Evolutionary conservation across 208 protist species (phyloP), one percentile per base, ranked within the genome.

Genomic region (Acanthamoeba divionensis): DNA sequence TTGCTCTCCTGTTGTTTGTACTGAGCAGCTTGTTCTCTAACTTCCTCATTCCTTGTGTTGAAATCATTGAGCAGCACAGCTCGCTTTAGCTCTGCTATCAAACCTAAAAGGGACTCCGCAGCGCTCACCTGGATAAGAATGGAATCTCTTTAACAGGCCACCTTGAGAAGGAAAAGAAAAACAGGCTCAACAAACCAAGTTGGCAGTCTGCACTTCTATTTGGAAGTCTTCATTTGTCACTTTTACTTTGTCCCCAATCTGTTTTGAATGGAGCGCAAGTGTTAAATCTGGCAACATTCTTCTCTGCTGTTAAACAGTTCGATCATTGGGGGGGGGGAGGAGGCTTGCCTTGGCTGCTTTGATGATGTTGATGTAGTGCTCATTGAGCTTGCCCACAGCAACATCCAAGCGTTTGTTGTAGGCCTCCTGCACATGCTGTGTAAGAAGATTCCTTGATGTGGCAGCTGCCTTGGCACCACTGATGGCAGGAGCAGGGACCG

Each of bases 31-130:
- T n/a, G n/a, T n/a, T n/a, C n/a, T n/a, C n/a, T 44, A 4, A 85
- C 75, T 33, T 85, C 75, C 26, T 24, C 75, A 21, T 85, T 85
- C 12, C 75, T 47, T 9, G 75, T 45, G 9, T 29, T 38, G 2
- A 85, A 31, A 38, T 85, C 75, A 41, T 85, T 3, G 48, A 85
- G 75, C 75, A 85, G 75, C 75, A 85, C 75, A 8, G 31, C 75
- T 18, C 65, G 75, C 75, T 85, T 85, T 0, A 85, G 75, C 75
- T 85, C 75, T 29, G 75, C 38, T n/a, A 85, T 63, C 48, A 85
- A 21, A 31, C 52, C 48, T 0, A 85, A 54, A 29, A 85, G 50
- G 1, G 75, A 29, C 29, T 85, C 75, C 3, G 50, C 75, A 1
- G 75, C 75, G 47, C 24, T 63, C 36, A 85, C 52, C 75, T 85